phyloP scores from a whole-genome alignment of 805 yeast species.

The Metschnikowia proteae region DNA sequence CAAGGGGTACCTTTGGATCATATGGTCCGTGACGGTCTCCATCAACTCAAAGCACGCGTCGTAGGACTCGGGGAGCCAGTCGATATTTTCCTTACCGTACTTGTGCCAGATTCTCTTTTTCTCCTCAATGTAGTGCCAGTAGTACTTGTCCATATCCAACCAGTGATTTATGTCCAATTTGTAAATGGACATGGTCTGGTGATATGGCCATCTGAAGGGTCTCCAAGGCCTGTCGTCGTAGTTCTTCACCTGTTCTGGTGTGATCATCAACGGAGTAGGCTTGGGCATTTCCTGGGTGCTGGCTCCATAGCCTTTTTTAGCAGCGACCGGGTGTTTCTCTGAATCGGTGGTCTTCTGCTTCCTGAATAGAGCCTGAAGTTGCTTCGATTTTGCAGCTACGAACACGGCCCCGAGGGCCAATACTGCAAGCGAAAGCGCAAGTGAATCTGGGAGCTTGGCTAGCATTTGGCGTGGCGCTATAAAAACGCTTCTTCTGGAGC shows the following conservation, averaged over 20 bases:
- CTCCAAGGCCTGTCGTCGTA: constrained; percentile 80
- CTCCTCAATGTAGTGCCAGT: constrained; percentile 61
- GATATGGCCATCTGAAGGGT: constrained; percentile 78
- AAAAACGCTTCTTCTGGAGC: background rate
- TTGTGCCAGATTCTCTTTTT: constrained; percentile 54
- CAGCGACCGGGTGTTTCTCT: constrained; percentile 1
- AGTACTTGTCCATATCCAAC: constrained; percentile 78
- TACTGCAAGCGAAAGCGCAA: constrained; percentile 1
- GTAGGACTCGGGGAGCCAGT: constrained; percentile 61
- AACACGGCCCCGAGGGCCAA: background rate
- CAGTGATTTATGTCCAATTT: constrained; percentile 71
- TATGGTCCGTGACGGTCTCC: constrained; percentile 58
- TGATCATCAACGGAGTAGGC: constrained; percentile 58
- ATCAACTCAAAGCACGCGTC: constrained; percentile 61
- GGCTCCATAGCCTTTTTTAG: background rate
- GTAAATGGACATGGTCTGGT: constrained; percentile 73
- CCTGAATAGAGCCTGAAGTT: background rate
- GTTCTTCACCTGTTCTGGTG: constrained; percentile 61
- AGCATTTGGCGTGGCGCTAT: background rate
- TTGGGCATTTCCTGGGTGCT: constrained; percentile 25
- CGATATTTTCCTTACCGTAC: constrained; percentile 60
- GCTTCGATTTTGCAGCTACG: background rate
- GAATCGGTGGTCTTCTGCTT: background rate
- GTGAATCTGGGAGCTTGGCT: background rate
- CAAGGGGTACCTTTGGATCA: constrained; percentile 60